Evolutionary conservation across 2,329 filamentous ascomycete species (phyloP).

Genomic region (Clarireedia monteithiana): DNA sequence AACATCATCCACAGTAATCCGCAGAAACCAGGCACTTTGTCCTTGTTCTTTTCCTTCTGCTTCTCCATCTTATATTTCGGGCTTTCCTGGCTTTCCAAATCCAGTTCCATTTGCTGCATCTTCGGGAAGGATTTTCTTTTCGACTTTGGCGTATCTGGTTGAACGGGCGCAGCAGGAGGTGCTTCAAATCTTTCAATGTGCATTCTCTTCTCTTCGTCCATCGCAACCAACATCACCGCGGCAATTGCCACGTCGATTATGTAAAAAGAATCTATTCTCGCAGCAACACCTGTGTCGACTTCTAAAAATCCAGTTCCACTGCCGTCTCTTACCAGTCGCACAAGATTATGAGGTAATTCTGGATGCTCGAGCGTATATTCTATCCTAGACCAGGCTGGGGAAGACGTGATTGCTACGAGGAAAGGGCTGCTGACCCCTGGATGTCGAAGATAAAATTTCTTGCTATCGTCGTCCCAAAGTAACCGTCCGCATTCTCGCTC

Average conservation of each 20-base stretch:
- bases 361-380: slow-evolving; percentile 60
- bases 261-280: slow-evolving; percentile 53
- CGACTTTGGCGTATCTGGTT: slow-evolving; percentile 20
- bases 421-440: slow-evolving; percentile 57
- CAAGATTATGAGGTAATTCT: slow-evolving; percentile 52
- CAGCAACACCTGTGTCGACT: slow-evolving; percentile 50
- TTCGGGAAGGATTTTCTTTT: slow-evolving; percentile 26
- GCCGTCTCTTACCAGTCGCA: slow-evolving; percentile 52
- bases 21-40: slow-evolving; percentile 42
- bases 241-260: slow-evolving; percentile 54
- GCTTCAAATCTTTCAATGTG: slow-evolving; percentile 50
- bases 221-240: slow-evolving; percentile 51
- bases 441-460: slow-evolving; percentile 54
- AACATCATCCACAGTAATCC: slow-evolving; percentile 46
- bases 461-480: slow-evolving; percentile 60
- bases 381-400: slow-evolving; percentile 49
- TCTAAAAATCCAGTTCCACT: slow-evolving; percentile 53
- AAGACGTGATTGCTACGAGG: slow-evolving; percentile 50
- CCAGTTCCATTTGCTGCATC: slow-evolving; percentile 52
- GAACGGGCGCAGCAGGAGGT: slow-evolving; percentile 36
- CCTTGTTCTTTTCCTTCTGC: slow-evolving; percentile 33
- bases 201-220: slow-evolving; percentile 45
- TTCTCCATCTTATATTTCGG: slow-evolving; percentile 27
- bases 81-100: slow-evolving; percentile 52
- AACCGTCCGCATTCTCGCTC: slow-evolving; percentile 63